These are phyloP conservation scores for Boletellus ananiceps DNA, from an alignment of 768 basidiomycete species.

Conservation along the genomic window DNA sequence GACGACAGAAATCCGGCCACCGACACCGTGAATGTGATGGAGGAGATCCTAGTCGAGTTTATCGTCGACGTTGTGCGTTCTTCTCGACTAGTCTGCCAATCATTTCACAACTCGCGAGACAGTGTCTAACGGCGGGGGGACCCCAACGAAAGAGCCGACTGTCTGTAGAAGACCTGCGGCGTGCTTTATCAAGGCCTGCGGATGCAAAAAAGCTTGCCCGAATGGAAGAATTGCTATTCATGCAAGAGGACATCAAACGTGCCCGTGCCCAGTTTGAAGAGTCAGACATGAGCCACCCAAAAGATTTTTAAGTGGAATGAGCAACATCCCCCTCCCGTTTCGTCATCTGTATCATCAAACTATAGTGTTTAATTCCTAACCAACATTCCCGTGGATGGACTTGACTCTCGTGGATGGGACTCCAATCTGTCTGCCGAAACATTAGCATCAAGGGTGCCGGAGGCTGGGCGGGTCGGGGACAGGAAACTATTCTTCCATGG, in stretches of 20 bases:
- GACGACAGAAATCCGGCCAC: conserved; percentile 85
- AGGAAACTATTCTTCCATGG: conserved; percentile 62
- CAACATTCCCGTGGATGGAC: neutral
- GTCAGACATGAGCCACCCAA: conserved; percentile 44
- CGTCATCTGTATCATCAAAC: neutral
- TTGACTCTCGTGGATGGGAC: neutral
- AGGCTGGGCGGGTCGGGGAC: neutral
- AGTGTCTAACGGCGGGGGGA: conserved; percentile 75
- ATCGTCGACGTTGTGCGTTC: conserved; percentile 81
- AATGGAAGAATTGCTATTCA: conserved; percentile 88
- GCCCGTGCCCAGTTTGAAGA: conserved; percentile 76
- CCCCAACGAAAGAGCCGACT: conserved; percentile 68
- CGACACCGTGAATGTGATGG: conserved; percentile 89
- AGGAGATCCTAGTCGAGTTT: conserved; percentile 88
- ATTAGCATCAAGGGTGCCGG: neutral
- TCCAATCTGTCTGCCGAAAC: neutral
- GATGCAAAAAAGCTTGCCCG: conserved; percentile 90
- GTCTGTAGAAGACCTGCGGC: conserved; percentile 81
- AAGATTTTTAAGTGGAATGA: conserved; percentile 36
- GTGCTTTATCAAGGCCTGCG: conserved; percentile 75
- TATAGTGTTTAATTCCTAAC: conserved; percentile 2
- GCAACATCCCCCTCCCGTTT: neutral
- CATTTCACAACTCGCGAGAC: conserved; percentile 8
- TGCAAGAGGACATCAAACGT: conserved; percentile 92
- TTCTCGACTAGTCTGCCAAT: conserved; percentile 4